Evolutionary conservation across 768 basidiomycete genomes (phyloP), one percentile per base, ranked within the genome.

Genomic region (Clitopilus passeckerianus): DNA sequence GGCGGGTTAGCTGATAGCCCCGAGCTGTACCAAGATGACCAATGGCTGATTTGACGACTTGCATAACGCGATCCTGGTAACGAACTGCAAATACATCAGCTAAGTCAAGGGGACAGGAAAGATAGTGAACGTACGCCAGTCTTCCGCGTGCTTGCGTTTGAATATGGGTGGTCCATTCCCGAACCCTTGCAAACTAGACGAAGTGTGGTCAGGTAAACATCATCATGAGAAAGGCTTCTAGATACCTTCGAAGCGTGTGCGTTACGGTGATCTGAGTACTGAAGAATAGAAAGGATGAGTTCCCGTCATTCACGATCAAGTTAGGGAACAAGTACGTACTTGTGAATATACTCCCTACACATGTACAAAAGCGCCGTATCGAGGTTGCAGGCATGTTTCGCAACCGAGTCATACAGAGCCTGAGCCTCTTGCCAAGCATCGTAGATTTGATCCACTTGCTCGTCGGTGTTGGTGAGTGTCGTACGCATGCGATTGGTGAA

Each of bases 281-380:
- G n/a, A 59, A 50, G 54, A 43, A 20, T 43, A 30, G 61, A n/a
- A 61, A 50, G 34, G 60, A 57, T 18, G 10, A 41, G 5, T 15
- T 62, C 70, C 58, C 34, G 44, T 53, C 54, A 56, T 23, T 46
- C 12, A 55, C 43, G 57, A 50, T 53, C 33, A 52, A 61, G 35
- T 66, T 59, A 50, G 54, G 34, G 43, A 44, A 35, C 20, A 30
- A 20, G 27, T 30, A 79, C 87, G 60, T 65, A 91, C 90, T 88
- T 90, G 71, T 87, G 86, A 22, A 91, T 75, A 68, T 86, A 89
- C 67, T 91, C 89, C 61, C 86, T 78, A 57, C 80, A 82, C 66
- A 83, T 80, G 70, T 88, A 89, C 14, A 89, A 75, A 50, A 91
- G 74, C 1, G 81, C 75, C 43, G 84, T 84, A 65, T 92, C 89